Percentiles rank a stretch among this genome's conserved stretches.
These are phyloP conservation scores for Vitis riparia DNA, from an alignment of 164 flowering plant genomes.

Conservation along the genomic window DNA sequence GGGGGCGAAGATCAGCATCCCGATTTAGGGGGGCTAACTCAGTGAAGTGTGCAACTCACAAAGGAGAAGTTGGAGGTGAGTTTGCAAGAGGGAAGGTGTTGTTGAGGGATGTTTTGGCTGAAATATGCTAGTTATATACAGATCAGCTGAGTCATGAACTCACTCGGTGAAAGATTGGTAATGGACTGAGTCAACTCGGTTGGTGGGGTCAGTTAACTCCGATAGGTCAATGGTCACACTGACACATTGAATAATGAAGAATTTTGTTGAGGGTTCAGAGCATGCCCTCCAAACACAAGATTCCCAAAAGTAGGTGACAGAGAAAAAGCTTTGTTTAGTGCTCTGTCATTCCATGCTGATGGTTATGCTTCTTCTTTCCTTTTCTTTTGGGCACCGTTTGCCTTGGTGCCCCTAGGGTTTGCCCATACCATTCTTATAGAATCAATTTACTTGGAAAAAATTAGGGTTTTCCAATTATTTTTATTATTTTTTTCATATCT, in stretches of 20 bases:
- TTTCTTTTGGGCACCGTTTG: not conserved
- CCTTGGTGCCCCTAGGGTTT: too few relatives aligned
- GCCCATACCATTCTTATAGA: too few relatives aligned
- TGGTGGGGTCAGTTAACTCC: not conserved
- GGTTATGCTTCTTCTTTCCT: not conserved
- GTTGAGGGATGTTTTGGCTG: slow-evolving; percentile 39
- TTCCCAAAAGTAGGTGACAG: slow-evolving; percentile 22
- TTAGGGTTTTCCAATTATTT: too few relatives aligned
- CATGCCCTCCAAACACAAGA: slow-evolving; percentile 29
- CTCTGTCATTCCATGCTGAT: slow-evolving; percentile 11
- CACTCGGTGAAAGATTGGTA: not conserved
- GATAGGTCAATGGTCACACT: not conserved
- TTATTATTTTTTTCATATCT: too few relatives aligned
- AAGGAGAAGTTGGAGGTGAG: slow-evolving; percentile 5
- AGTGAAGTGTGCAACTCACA: not conserved
- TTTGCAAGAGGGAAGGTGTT: slow-evolving; percentile 19
- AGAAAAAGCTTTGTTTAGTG: slow-evolving; percentile 7
- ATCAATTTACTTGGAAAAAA: too few relatives aligned
- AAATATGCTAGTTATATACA: not conserved
- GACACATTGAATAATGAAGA: not conserved
- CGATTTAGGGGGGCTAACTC: too few relatives aligned
- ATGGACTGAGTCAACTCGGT: not conserved
- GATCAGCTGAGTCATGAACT: not conserved
- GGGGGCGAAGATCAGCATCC: not conserved
- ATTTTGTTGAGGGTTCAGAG: not conserved